Evolutionary conservation across 1,284 basidiomycete species (phyloP), one percentile per base, ranked within the genome.

Genomic region (Ganoderma meredithae): DNA sequence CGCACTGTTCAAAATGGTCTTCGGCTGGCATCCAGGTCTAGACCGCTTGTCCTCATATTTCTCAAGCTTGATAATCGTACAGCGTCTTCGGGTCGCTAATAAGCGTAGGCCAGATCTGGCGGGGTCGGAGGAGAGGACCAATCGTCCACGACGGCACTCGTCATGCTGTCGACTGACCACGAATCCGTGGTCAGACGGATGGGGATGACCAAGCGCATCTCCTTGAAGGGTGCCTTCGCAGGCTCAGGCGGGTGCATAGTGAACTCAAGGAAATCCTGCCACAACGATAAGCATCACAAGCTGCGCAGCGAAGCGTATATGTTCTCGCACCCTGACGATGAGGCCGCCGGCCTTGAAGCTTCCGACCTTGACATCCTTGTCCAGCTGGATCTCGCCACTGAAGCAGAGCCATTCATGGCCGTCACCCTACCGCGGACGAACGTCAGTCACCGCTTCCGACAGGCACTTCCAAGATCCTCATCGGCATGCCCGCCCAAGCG

Each of bases 291-390:
- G 43, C 41, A 25, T 40, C 36, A 39, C 56, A 27, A 8, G 58
- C 58, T 40, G 58, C 58, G 36, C 12, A 13, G 40, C 25, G 47
- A 52, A 60, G 25, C 13, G 39, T 40, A 13, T 13, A n/a, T 15
- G 3, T 41, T 58, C 22, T 53, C 66, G 39, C 53, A 91, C 90
- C 83, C 86, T 86, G 55, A 92, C 85, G n/a, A 81, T 84, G 41
- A 93, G 80, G 5, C 90, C 91, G 39, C 86, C 85, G 2, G 89
- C 88, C 74, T 80, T 88, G 79, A 93, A 93, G 0, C 87, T 89
- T 19, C 84, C 81, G 15, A 89, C 79, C 64, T 83, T 86, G 62
- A 89, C 79, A 15, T 81, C 76, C 8, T 81, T 77, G 58, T 82
- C 81, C 33, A 92, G 81, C 22, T 71, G 76, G 31, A 93, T 85